Conservation (phyloP, 257 asterid species). For the Petunia secreta region DNA sequence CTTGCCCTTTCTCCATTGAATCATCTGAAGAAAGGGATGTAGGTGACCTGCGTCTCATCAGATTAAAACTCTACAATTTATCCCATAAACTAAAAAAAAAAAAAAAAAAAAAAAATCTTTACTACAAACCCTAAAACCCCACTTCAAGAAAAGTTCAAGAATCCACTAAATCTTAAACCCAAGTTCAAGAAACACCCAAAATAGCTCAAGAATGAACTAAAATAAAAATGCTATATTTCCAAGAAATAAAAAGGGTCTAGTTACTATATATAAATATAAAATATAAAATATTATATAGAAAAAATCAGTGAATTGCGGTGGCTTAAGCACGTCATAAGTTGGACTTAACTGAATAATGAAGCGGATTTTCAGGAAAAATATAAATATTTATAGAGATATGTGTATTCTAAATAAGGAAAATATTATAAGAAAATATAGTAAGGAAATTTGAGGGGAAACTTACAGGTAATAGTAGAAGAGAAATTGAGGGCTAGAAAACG, state of each 20-base stretch:
- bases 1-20: conserved; percentile 66
- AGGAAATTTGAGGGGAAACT: background rate
- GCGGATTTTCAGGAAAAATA: background rate
- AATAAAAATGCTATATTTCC: background rate
- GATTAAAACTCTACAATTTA: background rate
- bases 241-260: background rate
- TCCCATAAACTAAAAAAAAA: background rate
- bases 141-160: background rate
- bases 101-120: background rate
- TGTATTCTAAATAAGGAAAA: background rate
- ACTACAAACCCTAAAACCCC: background rate
- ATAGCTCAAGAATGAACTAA: background rate
- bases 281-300: background rate
- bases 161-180: conserved; percentile 9
- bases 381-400: background rate
- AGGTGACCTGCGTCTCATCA: conserved; percentile 69
- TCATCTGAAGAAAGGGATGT: conserved; percentile 35
- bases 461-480: background rate
- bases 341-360: background rate
- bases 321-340: conserved; percentile 17
- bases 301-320: conserved; percentile 21
- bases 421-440: background rate
- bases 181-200: background rate
- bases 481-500: background rate
- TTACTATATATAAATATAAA: too few relatives aligned